phyloP scores from a whole-genome alignment of 306 rosid species.

The Quercus berberidifolia region DNA sequence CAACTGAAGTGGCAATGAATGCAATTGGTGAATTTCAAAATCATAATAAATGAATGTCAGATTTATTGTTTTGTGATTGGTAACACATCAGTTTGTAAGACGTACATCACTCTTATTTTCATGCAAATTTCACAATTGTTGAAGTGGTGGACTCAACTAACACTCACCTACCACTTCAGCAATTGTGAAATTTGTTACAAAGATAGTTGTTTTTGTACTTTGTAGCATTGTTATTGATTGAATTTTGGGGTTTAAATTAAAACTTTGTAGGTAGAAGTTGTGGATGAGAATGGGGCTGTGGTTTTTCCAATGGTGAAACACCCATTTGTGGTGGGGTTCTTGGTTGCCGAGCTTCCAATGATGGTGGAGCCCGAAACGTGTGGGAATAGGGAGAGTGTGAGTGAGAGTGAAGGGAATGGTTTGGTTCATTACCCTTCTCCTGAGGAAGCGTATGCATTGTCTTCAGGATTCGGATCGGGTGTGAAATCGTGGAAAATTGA shows the following conservation, averaged over 20 bases:
- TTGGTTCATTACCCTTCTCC: constrained; percentile 19
- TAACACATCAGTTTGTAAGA: too few relatives aligned
- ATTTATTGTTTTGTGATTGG: too few relatives aligned
- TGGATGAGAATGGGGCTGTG: constrained; percentile 67
- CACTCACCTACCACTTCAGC: too few relatives aligned
- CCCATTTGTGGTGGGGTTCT: constrained; percentile 96
- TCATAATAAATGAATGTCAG: too few relatives aligned
- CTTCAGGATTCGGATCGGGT: constrained; percentile 35
- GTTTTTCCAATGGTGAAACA: constrained; percentile 91
- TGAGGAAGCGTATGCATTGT: constrained; percentile 44
- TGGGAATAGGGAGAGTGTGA: constrained; percentile 22
- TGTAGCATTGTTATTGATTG: neutral
- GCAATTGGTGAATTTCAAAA: too few relatives aligned
- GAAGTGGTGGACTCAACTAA: too few relatives aligned
- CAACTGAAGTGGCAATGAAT: too few relatives aligned
- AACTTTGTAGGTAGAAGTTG: constrained; percentile 52
- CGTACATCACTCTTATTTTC: too few relatives aligned
- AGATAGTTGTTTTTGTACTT: too few relatives aligned
- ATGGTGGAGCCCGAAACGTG: constrained; percentile 41
- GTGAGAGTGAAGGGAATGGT: constrained; percentile 35
- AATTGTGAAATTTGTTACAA: too few relatives aligned
- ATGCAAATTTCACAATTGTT: too few relatives aligned
- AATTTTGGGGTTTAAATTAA: constrained; percentile 6
- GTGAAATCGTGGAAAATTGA: constrained; percentile 48
- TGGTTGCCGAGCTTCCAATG: constrained; percentile 83